These are phyloP conservation scores for Saccharomyces kudriavzevii DNA, from an alignment of 805 yeast genomes.

Conservation along the genomic window DNA sequence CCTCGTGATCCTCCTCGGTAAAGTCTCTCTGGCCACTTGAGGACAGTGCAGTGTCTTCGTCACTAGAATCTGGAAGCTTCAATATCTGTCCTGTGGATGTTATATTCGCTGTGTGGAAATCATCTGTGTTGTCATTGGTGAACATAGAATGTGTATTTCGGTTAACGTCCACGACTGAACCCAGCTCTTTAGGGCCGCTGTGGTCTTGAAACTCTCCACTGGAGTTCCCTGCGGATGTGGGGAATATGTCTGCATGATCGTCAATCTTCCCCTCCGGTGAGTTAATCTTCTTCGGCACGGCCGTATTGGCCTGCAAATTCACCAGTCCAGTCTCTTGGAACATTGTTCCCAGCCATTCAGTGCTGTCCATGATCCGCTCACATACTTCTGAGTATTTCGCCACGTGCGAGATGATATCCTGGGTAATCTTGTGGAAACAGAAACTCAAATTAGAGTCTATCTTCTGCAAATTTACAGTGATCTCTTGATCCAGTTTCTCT, in stretches of 20 bases:
- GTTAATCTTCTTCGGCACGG: conserved; percentile 7
- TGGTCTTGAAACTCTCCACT: neutral
- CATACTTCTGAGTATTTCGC: conserved; percentile 52
- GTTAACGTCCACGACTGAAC: neutral
- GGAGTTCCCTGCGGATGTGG: neutral
- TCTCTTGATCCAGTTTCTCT: conserved; percentile 71
- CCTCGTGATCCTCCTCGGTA: conserved; percentile 1
- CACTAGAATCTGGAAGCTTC: conserved; percentile 25
- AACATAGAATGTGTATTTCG: neutral
- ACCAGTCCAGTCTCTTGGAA: conserved; percentile 70
- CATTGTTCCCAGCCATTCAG: conserved; percentile 68
- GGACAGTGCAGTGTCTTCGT: conserved; percentile 13
- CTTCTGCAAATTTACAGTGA: conserved; percentile 66
- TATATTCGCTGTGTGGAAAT: conserved; percentile 17
- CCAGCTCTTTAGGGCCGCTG: neutral
- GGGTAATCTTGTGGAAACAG: conserved; percentile 60
- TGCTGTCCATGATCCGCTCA: conserved; percentile 54
- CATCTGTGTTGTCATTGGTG: conserved; percentile 4
- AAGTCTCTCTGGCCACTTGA: neutral
- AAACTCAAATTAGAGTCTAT: conserved; percentile 67
- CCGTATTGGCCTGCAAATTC: conserved; percentile 30
- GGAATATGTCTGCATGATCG: neutral
- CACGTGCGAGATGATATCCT: conserved; percentile 59
- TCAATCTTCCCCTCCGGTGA: neutral
- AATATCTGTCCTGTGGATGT: conserved; percentile 22